Evolutionary conservation across 805 yeast species (phyloP).

Genomic region (Cyberlindnera xishuangbannaensis): DNA sequence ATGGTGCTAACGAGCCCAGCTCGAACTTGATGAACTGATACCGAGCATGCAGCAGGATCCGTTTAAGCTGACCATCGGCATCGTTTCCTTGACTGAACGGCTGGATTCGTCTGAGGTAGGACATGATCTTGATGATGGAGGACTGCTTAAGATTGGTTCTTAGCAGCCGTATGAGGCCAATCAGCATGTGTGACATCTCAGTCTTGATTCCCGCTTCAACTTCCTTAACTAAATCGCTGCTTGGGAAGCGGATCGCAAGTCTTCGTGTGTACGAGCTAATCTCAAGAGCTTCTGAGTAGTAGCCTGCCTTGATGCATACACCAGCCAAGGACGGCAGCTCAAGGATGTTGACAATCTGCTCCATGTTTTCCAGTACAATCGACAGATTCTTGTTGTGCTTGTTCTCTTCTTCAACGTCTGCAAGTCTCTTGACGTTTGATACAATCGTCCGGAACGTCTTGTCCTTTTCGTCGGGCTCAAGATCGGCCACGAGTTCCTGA

Average conservation of each 20-base stretch:
- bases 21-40: constrained; percentile 61
- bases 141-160: constrained; percentile 74
- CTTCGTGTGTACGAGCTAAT: constrained; percentile 70
- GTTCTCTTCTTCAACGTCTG: constrained; percentile 2
- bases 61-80: constrained; percentile 35
- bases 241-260: constrained; percentile 63
- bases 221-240: constrained; percentile 42
- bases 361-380: constrained; percentile 53
- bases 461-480: constrained; percentile 19
- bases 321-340: constrained; percentile 80
- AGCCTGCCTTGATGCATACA: constrained; percentile 81
- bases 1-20: constrained; percentile 49
- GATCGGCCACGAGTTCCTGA: constrained; percentile 21
- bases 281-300: constrained; percentile 86
- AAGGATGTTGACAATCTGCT: constrained; percentile 66
- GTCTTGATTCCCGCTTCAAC: constrained; percentile 45
- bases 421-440: constrained; percentile 18
- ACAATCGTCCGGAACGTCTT: constrained; percentile 28
- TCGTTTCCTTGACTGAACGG: constrained; percentile 34
- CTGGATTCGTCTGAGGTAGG: constrained; percentile 66
- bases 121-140: constrained; percentile 70
- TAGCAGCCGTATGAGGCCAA: constrained; percentile 61
- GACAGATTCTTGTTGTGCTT: constrained; percentile 26
- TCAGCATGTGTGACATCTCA: constrained; percentile 63
- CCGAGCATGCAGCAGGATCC: constrained; percentile 63